Conservation (phyloP, 192 early-diverging fungal genomes). For the Geranomyces michiganensis region DNA sequence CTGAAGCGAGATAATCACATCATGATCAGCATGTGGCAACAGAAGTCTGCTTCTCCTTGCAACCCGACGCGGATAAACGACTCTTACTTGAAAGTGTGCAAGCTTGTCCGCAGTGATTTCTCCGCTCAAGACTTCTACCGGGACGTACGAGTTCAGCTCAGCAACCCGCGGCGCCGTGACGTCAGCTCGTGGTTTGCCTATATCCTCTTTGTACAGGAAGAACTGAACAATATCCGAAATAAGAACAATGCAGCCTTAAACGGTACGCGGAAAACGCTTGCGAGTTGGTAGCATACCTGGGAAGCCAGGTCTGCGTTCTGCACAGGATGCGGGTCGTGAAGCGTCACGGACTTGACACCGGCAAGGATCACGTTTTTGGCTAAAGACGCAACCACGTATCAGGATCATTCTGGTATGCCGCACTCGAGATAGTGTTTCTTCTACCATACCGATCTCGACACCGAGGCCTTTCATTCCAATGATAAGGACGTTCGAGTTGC, state of each 20-base stretch:
- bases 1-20: constrained; percentile 57
- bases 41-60: neutral
- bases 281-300: constrained; percentile 57
- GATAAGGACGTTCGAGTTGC: constrained; percentile 91
- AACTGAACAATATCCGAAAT: constrained; percentile 59
- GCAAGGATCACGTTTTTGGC: constrained; percentile 98
- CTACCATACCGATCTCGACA: constrained; percentile 86
- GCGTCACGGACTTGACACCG: constrained; percentile 97
- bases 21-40: neutral
- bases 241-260: neutral
- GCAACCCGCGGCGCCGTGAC: constrained; percentile 79
- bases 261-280: neutral
- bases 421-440: no score
- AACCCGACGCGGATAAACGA: no score
- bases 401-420: neutral
- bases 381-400: constrained; percentile 32
- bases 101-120: constrained; percentile 72
- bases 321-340: constrained; percentile 82
- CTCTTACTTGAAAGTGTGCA: constrained; percentile 44
- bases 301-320: constrained; percentile 84
- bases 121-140: constrained; percentile 71
- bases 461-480: constrained; percentile 96
- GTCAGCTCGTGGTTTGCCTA: constrained; percentile 83
- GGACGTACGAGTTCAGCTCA: constrained; percentile 97
- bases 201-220: constrained; percentile 79